Evolutionary conservation across 495 filamentous ascomycete species (phyloP).

Genomic region (Astrothelium macrocarpum): DNA sequence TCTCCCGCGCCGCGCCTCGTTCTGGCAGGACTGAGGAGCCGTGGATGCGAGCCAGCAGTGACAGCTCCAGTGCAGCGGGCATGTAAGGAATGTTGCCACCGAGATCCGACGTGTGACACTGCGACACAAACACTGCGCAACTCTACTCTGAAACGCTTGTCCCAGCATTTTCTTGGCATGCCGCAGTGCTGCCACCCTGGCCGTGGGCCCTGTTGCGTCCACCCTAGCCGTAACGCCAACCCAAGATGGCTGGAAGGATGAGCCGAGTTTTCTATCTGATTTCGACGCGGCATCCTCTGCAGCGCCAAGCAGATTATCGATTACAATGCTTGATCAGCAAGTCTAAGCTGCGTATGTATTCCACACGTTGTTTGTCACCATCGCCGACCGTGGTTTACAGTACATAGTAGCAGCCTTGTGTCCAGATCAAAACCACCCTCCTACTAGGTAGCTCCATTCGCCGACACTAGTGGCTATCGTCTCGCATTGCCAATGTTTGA

Average conservation of each 20-base stretch:
- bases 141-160: neutral
- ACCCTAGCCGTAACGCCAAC: neutral
- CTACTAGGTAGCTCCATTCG: too few species aligned
- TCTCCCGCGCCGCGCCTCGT: neutral
- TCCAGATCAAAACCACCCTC: too few species aligned
- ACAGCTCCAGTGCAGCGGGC: neutral
- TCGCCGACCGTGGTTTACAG: too few species aligned
- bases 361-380: too few species aligned
- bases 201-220: too few species aligned
- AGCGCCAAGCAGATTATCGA: too few species aligned
- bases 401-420: too few species aligned
- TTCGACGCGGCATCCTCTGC: too few species aligned
- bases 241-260: neutral
- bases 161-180: neutral
- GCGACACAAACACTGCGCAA: neutral
- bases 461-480: neutral
- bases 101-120: neutral
- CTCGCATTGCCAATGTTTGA: neutral
- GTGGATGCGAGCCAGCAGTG: neutral
- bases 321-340: too few species aligned
- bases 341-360: too few species aligned
- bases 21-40: too few species aligned
- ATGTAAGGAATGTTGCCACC: neutral
- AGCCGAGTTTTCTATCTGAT: neutral
- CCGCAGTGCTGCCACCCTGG: too few species aligned